phyloP scores from a whole-genome alignment of 257 asterid genomes.

The Echium plantagineum region DNA sequence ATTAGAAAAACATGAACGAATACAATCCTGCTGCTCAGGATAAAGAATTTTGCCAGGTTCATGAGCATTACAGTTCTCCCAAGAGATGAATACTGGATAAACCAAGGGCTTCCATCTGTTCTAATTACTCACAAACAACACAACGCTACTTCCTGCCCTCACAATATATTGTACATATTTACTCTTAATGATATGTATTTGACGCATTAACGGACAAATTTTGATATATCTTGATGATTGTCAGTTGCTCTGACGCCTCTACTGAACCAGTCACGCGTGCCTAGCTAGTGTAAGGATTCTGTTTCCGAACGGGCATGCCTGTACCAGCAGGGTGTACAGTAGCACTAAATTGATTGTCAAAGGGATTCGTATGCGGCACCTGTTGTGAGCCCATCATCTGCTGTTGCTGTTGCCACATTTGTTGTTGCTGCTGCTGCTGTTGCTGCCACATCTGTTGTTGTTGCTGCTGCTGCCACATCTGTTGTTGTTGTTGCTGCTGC shows the following conservation, averaged over 20 bases:
- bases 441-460: constrained; percentile 3
- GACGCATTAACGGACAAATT: constrained; percentile 13
- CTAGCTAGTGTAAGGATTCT: constrained; percentile 28
- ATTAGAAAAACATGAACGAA: neutral
- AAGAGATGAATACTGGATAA: constrained; percentile 10
- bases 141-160: constrained; percentile 20
- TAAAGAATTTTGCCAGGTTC: constrained; percentile 3
- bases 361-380: constrained; percentile 20
- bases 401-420: constrained; percentile 34
- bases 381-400: constrained; percentile 27
- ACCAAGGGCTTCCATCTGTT: neutral
- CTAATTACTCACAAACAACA: neutral
- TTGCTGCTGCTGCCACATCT: constrained; percentile 37
- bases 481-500: constrained; percentile 23
- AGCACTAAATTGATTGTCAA: constrained; percentile 24
- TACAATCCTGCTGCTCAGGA: constrained; percentile 13
- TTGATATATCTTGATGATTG: constrained; percentile 7
- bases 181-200: constrained; percentile 14
- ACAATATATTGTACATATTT: constrained; percentile 20
- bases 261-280: constrained; percentile 14
- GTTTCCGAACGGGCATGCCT: constrained; percentile 26
- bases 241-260: neutral
- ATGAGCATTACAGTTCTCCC: constrained; percentile 6
- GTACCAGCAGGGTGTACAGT: constrained; percentile 20
- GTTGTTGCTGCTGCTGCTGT: constrained; percentile 36